phyloP scores from a whole-genome alignment of 352 stramenopile species.

The Pythium scleroteichum region DNA sequence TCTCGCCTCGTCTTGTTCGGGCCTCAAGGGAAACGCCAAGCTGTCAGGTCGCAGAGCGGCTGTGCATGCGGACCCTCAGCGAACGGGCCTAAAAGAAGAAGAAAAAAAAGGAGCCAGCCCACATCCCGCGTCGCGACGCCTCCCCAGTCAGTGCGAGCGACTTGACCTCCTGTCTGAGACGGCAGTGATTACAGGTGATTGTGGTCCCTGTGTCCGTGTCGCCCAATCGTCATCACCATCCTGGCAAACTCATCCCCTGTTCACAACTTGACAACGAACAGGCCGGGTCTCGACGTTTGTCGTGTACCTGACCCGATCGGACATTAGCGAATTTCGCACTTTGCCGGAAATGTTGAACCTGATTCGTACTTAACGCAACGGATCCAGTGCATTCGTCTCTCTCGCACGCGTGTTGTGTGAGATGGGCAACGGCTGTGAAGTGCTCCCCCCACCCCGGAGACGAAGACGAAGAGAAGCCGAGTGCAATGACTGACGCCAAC shows the following conservation, averaged over 20 bases:
- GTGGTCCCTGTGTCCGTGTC: not conserved
- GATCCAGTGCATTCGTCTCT: slow-evolving; percentile 11
- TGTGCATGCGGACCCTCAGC: no score
- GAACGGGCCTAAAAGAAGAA: no score
- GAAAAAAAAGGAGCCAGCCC: no score
- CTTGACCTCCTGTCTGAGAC: no score
- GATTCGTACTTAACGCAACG: slow-evolving; percentile 12
- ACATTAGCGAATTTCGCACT: slow-evolving; percentile 6
- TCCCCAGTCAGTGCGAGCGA: no score
- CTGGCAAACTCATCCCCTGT: not conserved
- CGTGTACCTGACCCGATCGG: not conserved
- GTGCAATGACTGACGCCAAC: slow-evolving; percentile 1
- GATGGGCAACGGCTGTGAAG: not conserved
- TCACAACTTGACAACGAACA: not conserved
- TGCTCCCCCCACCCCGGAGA: not conserved
- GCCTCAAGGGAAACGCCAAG: not conserved
- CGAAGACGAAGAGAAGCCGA: not conserved
- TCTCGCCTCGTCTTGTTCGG: not conserved
- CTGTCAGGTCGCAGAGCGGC: no score
- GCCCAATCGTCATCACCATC: not conserved
- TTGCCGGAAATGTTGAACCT: slow-evolving; percentile 1
- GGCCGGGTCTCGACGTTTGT: not conserved
- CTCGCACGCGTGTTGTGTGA: not conserved
- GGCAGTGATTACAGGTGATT: no score
- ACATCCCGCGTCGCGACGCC: no score